Conservation (phyloP, 768 basidiomycete species). For the Scleroderma bovista region DNA sequence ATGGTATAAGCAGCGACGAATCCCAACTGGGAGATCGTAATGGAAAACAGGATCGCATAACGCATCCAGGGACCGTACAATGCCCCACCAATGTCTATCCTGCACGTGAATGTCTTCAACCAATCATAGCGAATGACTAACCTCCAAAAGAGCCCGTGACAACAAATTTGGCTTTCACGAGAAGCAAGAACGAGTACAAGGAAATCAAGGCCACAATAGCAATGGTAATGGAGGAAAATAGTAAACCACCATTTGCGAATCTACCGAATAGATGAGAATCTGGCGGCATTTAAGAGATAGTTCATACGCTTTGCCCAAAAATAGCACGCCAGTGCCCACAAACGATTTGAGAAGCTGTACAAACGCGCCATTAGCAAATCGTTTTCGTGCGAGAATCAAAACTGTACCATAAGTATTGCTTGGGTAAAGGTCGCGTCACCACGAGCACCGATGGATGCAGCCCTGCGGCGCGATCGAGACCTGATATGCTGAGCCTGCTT, state of each 20-base stretch:
- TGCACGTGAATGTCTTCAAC: constrained; percentile 1
- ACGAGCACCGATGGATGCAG: constrained; percentile 51
- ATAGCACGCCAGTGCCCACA: constrained; percentile 92
- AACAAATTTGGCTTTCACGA: constrained; percentile 81
- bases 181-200: constrained; percentile 87
- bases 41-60: constrained; percentile 78
- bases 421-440: constrained; percentile 90
- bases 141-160: constrained; percentile 94
- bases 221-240: constrained; percentile 81
- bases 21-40: constrained; percentile 84
- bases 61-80: constrained; percentile 95
- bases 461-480: constrained; percentile 50
- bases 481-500: constrained; percentile 34
- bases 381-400: constrained; percentile 1
- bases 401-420: constrained; percentile 84
- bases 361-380: background rate
- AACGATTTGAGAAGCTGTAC: constrained; percentile 86
- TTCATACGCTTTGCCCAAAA: constrained; percentile 88
- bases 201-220: constrained; percentile 80
- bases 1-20: constrained; percentile 91
- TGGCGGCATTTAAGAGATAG: background rate
- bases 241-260: constrained; percentile 91
- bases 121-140: constrained; percentile 27
- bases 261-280: constrained; percentile 32
- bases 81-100: constrained; percentile 82